phyloP scores from a whole-genome alignment of 352 stramenopile species.

The Phytophthora megakarya region DNA sequence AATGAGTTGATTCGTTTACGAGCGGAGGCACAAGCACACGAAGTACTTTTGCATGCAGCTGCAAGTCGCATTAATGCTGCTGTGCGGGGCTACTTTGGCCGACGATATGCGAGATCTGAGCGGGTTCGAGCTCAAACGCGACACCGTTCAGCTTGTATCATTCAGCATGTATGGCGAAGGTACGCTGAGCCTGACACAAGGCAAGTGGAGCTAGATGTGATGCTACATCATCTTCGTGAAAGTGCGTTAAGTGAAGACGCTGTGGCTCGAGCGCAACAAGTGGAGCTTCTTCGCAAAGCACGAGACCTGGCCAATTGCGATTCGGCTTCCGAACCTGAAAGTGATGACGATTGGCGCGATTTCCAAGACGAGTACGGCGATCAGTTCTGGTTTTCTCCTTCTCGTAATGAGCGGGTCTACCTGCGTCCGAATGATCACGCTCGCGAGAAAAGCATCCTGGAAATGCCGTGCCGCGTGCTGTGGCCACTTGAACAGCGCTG shows the following conservation, averaged over 20 bases:
- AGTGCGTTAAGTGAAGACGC: constrained; percentile 56
- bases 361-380: constrained; percentile 67
- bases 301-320: constrained; percentile 55
- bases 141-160: constrained; percentile 44
- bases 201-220: constrained; percentile 50
- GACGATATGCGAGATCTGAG: constrained; percentile 41
- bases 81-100: constrained; percentile 66
- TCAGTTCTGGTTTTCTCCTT: constrained; percentile 85
- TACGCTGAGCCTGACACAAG: constrained; percentile 50
- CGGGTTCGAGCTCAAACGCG: constrained; percentile 45
- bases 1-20: constrained; percentile 41
- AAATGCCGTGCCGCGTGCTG: constrained; percentile 64
- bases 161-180: constrained; percentile 58
- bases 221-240: constrained; percentile 55
- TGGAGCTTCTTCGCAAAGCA: constrained; percentile 54
- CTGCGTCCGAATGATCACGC: constrained; percentile 73
- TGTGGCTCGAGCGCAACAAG: constrained; percentile 46
- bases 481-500: constrained; percentile 82
- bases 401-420: constrained; percentile 57
- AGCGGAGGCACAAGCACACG: constrained; percentile 36
- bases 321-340: constrained; percentile 76
- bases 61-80: constrained; percentile 70
- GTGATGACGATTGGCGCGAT: constrained; percentile 80
- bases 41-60: constrained; percentile 41
- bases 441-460: constrained; percentile 55